phyloP scores from a whole-genome alignment of 2,329 filamentous ascomycete genomes.

The Diaporthe destruens region DNA sequence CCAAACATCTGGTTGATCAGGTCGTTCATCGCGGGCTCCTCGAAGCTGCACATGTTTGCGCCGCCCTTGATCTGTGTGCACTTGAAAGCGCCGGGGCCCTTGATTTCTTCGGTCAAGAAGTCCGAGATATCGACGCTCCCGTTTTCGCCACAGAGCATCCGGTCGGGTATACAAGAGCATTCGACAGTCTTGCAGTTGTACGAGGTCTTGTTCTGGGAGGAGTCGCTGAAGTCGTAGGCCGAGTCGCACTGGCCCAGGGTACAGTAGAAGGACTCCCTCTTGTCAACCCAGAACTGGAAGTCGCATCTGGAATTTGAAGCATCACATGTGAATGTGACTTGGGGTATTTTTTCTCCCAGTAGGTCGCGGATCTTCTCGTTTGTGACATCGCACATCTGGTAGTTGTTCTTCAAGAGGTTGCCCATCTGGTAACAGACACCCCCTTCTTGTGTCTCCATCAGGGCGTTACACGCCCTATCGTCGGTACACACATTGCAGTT shows the following conservation, averaged over 20 bases:
- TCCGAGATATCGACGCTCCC: constrained; percentile 93
- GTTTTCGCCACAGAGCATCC: constrained; percentile 93
- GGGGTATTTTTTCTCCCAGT: constrained; percentile 85
- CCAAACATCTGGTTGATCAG: constrained; percentile 91
- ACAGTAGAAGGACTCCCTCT: constrained; percentile 96
- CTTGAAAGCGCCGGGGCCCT: constrained; percentile 87
- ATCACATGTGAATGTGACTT: constrained; percentile 95
- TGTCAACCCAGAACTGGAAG: constrained; percentile 98
- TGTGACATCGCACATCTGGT: constrained; percentile 97
- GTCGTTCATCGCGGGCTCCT: constrained; percentile 92
- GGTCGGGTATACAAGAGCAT: constrained; percentile 88
- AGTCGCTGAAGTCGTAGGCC: constrained; percentile 73
- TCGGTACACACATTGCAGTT: constrained; percentile 97
- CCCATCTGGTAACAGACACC: constrained; percentile 94
- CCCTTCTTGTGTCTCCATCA: constrained; percentile 85
- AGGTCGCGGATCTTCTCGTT: constrained; percentile 93
- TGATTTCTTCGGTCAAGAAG: constrained; percentile 85
- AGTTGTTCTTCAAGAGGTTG: constrained; percentile 92
- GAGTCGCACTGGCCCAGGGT: constrained; percentile 85
- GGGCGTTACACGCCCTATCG: constrained; percentile 84
- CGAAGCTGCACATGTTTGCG: constrained; percentile 80
- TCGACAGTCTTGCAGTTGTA: constrained; percentile 88
- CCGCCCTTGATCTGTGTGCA: constrained; percentile 76
- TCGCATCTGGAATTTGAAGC: constrained; percentile 82
- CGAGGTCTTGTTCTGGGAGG: constrained; percentile 79